Evolutionary conservation across 2,329 filamentous ascomycete species (phyloP).

Genomic region (Rasamsonia emersonii): DNA sequence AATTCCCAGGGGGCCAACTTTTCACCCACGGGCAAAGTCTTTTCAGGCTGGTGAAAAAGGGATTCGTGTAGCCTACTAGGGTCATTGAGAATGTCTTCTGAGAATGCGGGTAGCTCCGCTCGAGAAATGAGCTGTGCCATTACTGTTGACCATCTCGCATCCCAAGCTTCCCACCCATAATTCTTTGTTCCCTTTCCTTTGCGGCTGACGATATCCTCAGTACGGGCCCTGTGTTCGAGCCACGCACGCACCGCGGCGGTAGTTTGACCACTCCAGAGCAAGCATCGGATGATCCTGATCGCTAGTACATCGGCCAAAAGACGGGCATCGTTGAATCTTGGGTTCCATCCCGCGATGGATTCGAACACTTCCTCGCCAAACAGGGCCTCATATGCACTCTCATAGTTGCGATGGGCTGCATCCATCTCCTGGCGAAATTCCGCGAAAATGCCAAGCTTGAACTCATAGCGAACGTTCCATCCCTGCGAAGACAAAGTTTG

Average conservation of each 20-base stretch:
- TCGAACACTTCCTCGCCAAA: constrained; percentile 79
- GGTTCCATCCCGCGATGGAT: constrained; percentile 79
- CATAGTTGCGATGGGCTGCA: constrained; percentile 73
- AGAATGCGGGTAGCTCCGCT: constrained; percentile 41
- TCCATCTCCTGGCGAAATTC: constrained; percentile 94
- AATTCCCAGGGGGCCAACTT: constrained; percentile 49
- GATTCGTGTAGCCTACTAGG: constrained; percentile 19
- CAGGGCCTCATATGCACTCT: constrained; percentile 75
- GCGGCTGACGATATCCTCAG: constrained; percentile 69
- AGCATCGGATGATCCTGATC: constrained; percentile 70
- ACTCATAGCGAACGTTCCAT: constrained; percentile 92
- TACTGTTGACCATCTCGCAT: constrained; percentile 60
- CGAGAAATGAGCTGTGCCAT: constrained; percentile 53
- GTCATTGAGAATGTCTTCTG: constrained; percentile 18
- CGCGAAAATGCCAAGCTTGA: constrained; percentile 82
- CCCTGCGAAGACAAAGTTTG: constrained; percentile 75
- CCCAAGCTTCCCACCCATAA: constrained; percentile 93
- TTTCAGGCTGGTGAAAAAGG: constrained; percentile 44
- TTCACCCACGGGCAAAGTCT: constrained; percentile 40
- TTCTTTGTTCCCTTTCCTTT: constrained; percentile 77
- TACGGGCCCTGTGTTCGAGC: constrained; percentile 65
- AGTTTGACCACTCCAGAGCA: constrained; percentile 72
- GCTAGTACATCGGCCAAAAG: constrained; percentile 72
- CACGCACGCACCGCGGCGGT: constrained; percentile 72
- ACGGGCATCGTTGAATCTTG: constrained; percentile 89